A percentile compares a stretch with the other conserved stretches of the same genome.
phyloP scores from a whole-genome alignment of 805 yeast genomes.

The Saccharomyces cerevisiae region DNA sequence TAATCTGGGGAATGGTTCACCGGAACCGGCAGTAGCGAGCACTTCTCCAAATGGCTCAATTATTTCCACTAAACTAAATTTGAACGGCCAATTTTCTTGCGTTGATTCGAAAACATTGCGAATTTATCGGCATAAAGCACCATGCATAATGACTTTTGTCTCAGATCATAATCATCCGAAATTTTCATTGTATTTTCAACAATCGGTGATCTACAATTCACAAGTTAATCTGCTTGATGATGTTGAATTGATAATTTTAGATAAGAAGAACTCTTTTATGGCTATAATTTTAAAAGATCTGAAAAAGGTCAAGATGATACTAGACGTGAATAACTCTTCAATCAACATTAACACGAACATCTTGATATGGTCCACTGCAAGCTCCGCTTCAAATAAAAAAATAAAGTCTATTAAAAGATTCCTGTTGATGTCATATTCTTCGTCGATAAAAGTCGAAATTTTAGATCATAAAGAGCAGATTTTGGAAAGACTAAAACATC shows the following conservation, averaged over 20 bases:
- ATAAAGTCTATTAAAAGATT: not conserved
- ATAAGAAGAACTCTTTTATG: conserved; percentile 8
- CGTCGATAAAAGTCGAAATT: not conserved
- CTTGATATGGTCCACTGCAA: conserved; percentile 4
- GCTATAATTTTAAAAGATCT: conserved; percentile 12
- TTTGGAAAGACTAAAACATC: not conserved
- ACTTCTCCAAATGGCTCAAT: not conserved
- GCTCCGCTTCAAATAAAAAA: not conserved
- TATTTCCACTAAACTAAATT: not conserved
- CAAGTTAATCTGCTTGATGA: conserved; percentile 14
- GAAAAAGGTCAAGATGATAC: conserved; percentile 4
- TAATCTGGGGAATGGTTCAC: not conserved
- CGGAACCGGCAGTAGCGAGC: not conserved
- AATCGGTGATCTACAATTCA: conserved; percentile 8
- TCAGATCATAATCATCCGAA: conserved; percentile 10
- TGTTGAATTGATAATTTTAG: conserved; percentile 14
- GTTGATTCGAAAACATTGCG: conserved; percentile 1
- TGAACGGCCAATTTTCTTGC: conserved; percentile 9
- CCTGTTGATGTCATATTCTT: not conserved
- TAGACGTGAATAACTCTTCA: not conserved
- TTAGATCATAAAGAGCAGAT: not conserved
- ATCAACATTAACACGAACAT: not conserved
- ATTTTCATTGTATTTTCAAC: conserved; percentile 10
- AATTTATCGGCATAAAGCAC: not conserved
- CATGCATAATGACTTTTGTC: conserved; percentile 7